Evolutionary conservation across 352 stramenopile genomes (phyloP).

Genomic region (Globisporangium emineosum): DNA sequence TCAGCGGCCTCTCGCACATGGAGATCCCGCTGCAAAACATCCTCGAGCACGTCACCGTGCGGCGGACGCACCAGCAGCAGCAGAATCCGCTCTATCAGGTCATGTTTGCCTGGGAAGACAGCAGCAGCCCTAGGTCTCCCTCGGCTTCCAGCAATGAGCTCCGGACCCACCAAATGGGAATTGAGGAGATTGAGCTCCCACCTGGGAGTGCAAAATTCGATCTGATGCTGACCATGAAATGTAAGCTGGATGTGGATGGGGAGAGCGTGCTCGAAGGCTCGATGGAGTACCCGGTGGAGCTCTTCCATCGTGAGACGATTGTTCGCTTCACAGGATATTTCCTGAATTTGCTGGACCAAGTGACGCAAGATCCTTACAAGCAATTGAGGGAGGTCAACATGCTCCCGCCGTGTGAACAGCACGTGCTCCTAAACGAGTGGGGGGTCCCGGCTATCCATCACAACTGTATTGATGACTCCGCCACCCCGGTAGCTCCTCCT

Average conservation of each 20-base stretch:
- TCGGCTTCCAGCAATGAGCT: neutral
- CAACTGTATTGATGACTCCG: neutral
- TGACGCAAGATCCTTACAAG: neutral
- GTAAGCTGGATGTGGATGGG: neutral
- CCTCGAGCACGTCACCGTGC: slow-evolving; percentile 33
- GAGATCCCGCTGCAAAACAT: slow-evolving; percentile 54
- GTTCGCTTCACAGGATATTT: neutral
- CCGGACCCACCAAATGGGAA: neutral
- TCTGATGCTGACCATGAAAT: slow-evolving; percentile 60
- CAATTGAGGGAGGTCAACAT: neutral
- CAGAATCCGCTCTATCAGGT: slow-evolving; percentile 39
- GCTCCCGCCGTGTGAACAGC: neutral
- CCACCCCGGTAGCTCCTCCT: neutral
- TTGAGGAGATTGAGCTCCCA: slow-evolving; percentile 27
- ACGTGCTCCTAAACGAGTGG: neutral
- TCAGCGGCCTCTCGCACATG: slow-evolving; percentile 43
- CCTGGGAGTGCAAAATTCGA: slow-evolving; percentile 52
- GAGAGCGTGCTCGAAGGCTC: slow-evolving; percentile 36
- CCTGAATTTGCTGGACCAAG: neutral
- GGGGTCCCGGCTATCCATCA: neutral
- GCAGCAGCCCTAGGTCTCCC: neutral
- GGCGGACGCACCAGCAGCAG: slow-evolving; percentile 5
- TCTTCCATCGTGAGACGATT: slow-evolving; percentile 33
- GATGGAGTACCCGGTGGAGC: slow-evolving; percentile 37
- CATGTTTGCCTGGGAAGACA: slow-evolving; percentile 59